Evolutionary conservation across 2,329 filamentous ascomycete genomes (phyloP).

Genomic region (Fusarium oligoseptatum): DNA sequence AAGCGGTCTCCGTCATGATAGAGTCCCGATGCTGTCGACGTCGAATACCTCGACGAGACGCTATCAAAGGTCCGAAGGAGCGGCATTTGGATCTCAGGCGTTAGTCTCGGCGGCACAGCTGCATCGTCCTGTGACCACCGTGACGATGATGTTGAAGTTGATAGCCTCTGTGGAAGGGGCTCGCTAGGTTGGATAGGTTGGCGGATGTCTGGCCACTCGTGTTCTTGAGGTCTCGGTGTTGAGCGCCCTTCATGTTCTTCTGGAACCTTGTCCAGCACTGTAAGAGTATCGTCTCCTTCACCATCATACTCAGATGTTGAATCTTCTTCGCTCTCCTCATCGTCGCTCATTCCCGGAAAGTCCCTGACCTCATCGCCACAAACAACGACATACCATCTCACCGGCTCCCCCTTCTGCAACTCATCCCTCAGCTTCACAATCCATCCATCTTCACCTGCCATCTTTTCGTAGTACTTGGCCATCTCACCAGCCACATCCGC

Average conservation of each 20-base stretch:
- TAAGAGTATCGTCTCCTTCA: slow-evolving; percentile 29
- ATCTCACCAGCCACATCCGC: slow-evolving; percentile 68
- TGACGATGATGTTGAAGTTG: slow-evolving; percentile 21
- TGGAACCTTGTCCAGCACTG: slow-evolving; percentile 24
- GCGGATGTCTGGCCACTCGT: slow-evolving; percentile 24
- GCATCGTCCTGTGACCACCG: slow-evolving; percentile 8
- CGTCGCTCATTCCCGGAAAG: slow-evolving; percentile 59
- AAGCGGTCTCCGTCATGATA: slow-evolving; percentile 22
- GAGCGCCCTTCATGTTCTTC: slow-evolving; percentile 11
- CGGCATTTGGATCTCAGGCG: slow-evolving; percentile 15
- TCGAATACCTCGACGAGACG: slow-evolving; percentile 16
- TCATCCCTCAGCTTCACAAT: slow-evolving; percentile 69
- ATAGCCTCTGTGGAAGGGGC: slow-evolving; percentile 14
- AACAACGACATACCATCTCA: slow-evolving; percentile 73
- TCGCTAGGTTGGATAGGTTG: slow-evolving; percentile 25
- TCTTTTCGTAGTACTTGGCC: slow-evolving; percentile 58
- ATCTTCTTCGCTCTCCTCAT: slow-evolving; percentile 25
- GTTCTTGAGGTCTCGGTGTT: slow-evolving; percentile 29
- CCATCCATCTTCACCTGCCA: slow-evolving; percentile 60
- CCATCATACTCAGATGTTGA: slow-evolving; percentile 33
- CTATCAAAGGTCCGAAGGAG: slow-evolving; percentile 19
- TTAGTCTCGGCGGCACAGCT: slow-evolving; percentile 10
- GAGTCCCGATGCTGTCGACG: slow-evolving; percentile 28
- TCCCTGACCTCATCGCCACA: slow-evolving; percentile 72
- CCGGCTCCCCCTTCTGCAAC: slow-evolving; percentile 67